These are phyloP conservation scores for Carex arenaria DNA, from an alignment of 202 grass and related monocot genomes.

Conservation along the genomic window DNA sequence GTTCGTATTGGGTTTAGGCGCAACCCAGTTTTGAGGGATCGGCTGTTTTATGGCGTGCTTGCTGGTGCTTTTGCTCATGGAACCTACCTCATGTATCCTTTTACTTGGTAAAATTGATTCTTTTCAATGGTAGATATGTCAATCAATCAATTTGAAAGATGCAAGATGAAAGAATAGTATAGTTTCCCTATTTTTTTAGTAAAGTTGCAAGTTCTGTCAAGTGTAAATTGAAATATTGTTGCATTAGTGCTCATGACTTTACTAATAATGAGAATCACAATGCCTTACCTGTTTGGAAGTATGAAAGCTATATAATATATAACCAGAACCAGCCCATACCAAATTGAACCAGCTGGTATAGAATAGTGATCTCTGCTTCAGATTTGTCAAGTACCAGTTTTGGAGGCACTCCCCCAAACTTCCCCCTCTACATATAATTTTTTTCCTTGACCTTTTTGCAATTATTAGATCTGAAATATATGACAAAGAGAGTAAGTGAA, in stretches of 20 bases:
- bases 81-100: constrained; percentile 82
- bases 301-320: background rate
- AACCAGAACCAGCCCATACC: background rate
- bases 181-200: too few relatives aligned
- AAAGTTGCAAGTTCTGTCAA: too few relatives aligned
- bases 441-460: constrained; percentile 1
- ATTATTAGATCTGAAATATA: constrained; percentile 19
- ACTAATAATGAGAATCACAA: background rate
- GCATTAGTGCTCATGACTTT: background rate
- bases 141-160: too few relatives aligned
- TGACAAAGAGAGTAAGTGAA: constrained; percentile 25
- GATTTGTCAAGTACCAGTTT: background rate
- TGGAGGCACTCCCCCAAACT: background rate
- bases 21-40: constrained; percentile 77
- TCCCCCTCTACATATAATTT: background rate
- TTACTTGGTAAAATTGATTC: background rate
- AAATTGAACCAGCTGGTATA: background rate
- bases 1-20: constrained; percentile 84
- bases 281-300: background rate
- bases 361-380: background rate
- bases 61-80: constrained; percentile 81
- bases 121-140: too few relatives aligned
- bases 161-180: too few relatives aligned
- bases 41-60: constrained; percentile 86
- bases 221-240: background rate